Evolutionary conservation across 176 grass and related monocot species (phyloP).

Genomic region (Triticum dicoccoides): DNA sequence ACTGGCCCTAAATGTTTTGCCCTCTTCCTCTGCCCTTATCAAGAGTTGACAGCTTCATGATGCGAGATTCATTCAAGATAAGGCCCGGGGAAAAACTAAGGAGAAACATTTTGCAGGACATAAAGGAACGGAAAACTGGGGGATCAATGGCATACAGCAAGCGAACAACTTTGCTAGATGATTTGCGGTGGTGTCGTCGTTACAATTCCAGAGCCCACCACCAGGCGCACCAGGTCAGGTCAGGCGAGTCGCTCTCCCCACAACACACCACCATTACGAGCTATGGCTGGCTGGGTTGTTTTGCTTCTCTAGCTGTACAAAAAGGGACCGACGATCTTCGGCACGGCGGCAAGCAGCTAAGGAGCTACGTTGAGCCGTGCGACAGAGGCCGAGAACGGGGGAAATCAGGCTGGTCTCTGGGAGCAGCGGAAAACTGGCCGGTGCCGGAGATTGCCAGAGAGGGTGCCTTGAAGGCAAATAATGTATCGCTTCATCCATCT

Average conservation of each 20-base stretch:
- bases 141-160: neutral
- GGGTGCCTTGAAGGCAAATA: constrained; percentile 1
- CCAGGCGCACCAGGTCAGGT: neutral
- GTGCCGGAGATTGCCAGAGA: neutral
- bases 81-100: neutral
- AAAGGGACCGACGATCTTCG: neutral
- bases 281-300: neutral
- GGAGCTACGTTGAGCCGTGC: neutral
- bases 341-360: neutral
- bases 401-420: neutral
- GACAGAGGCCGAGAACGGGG: neutral
- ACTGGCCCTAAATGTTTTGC: no score
- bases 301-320: constrained; percentile 36
- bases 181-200: constrained; percentile 2
- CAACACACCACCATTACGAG: neutral
- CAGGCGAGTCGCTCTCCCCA: neutral
- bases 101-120: neutral
- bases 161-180: constrained; percentile 12
- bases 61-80: no score
- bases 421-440: neutral
- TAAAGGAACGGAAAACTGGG: no score
- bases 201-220: constrained; percentile 25
- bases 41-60: no score
- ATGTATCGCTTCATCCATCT: constrained; percentile 36
- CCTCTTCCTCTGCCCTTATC: no score